Percentiles rank a stretch among this genome's conserved stretches.
Conservation (phyloP, 2,329 filamentous ascomycete genomes). For the Leptosphaerulina australis region DNA sequence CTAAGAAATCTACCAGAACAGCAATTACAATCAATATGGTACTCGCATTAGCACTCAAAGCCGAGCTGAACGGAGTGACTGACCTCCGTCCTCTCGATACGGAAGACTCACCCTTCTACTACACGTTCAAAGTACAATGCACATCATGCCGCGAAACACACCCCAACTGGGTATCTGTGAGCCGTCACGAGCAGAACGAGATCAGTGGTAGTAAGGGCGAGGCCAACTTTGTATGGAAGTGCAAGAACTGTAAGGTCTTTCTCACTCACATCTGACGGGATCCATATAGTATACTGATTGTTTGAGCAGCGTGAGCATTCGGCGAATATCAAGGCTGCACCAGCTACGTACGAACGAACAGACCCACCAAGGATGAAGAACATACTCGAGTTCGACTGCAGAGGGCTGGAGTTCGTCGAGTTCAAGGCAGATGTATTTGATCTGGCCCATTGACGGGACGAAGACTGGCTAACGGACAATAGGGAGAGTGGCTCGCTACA, state of each 20-base stretch:
- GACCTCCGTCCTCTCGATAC: slow-evolving; percentile 86
- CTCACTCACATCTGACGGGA: slow-evolving; percentile 22
- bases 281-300: slow-evolving; percentile 13
- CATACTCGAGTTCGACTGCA: slow-evolving; percentile 89
- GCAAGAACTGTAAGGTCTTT: slow-evolving; percentile 92
- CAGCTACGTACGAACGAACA: slow-evolving; percentile 71
- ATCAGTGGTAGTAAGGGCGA: slow-evolving; percentile 92
- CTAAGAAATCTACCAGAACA: too few species aligned
- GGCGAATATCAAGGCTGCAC: slow-evolving; percentile 78
- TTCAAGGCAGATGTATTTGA: slow-evolving; percentile 82
- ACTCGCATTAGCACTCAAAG: slow-evolving; percentile 48
- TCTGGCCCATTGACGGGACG: not conserved
- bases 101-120: slow-evolving; percentile 84
- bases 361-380: slow-evolving; percentile 78
- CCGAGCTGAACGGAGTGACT: slow-evolving; percentile 68
- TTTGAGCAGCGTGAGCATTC: slow-evolving; percentile 74
- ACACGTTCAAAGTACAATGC: slow-evolving; percentile 97
- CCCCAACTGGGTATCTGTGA: slow-evolving; percentile 83
- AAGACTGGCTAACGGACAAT: not conserved
- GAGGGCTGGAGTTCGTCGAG: slow-evolving; percentile 87
- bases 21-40: slow-evolving; percentile 31
- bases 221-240: slow-evolving; percentile 99
- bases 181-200: slow-evolving; percentile 87
- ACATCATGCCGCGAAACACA: slow-evolving; percentile 95
- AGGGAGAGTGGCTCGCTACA: slow-evolving; percentile 90